These are phyloP conservation scores for Mesembryanthemum crystallinum DNA, from an alignment of 148 eudicot genomes.

Conservation along the genomic window DNA sequence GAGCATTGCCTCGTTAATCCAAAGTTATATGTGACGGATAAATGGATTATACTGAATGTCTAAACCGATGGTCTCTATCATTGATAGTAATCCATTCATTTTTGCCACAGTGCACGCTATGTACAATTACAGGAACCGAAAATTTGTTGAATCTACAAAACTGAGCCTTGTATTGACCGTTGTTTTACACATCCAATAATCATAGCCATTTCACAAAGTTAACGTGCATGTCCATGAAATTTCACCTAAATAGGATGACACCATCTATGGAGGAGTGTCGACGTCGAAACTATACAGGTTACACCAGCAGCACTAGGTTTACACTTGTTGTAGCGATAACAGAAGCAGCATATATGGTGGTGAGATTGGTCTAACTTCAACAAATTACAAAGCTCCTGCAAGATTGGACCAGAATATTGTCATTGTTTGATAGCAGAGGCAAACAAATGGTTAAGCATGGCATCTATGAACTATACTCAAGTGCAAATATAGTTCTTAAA, in stretches of 20 bases:
- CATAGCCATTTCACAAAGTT: not conserved
- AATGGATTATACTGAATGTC: too few species aligned
- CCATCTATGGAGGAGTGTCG: not conserved
- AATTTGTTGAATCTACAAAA: not conserved
- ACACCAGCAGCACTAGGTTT: not conserved
- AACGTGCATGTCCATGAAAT: not conserved
- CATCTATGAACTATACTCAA: too few species aligned
- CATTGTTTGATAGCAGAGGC: not conserved
- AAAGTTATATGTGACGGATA: too few species aligned
- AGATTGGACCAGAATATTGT: not conserved
- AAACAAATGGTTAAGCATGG: too few species aligned
- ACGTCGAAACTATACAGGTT: not conserved
- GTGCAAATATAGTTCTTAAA: too few species aligned
- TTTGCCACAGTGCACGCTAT: not conserved
- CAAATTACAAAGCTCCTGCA: slow-evolving; percentile 24
- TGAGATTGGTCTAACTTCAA: slow-evolving; percentile 13
- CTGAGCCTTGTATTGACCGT: not conserved
- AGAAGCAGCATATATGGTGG: not conserved
- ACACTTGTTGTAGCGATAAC: too few species aligned
- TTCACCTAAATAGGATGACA: not conserved
- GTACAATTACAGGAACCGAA: slow-evolving; percentile 13
- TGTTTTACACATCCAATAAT: not conserved
- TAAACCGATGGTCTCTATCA: too few species aligned
- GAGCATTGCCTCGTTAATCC: too few species aligned
- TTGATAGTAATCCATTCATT: too few species aligned